Percentiles rank a stretch among this genome's conserved stretches.
Evolutionary conservation across 164 flowering plant genomes (phyloP).

Genomic region (Macadamia tetraphylla): DNA sequence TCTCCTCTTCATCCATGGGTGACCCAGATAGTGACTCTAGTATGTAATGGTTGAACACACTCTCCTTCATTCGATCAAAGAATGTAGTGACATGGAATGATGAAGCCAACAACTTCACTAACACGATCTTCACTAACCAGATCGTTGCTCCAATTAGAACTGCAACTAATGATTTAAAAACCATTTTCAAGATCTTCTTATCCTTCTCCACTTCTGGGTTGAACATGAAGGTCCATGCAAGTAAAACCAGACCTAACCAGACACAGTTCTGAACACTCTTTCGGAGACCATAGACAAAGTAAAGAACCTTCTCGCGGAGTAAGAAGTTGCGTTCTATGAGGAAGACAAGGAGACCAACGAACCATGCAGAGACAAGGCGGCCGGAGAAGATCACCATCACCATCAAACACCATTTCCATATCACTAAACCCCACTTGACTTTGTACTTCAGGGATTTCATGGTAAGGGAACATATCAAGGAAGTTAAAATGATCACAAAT

Average conservation of each 20-base stretch:
- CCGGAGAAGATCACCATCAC: slow-evolving; percentile 37
- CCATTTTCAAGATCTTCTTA: slow-evolving; percentile 15
- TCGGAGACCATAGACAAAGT: slow-evolving; percentile 45
- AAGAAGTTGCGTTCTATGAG: slow-evolving; percentile 43
- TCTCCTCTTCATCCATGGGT: slow-evolving; percentile 18
- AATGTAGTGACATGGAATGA: slow-evolving; percentile 42
- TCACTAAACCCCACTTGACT: slow-evolving; percentile 18
- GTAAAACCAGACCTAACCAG: slow-evolving; percentile 39
- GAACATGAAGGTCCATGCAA: slow-evolving; percentile 36
- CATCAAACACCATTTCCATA: slow-evolving; percentile 48
- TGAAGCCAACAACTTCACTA: slow-evolving; percentile 38
- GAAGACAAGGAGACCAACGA: slow-evolving; percentile 28
- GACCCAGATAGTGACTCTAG: slow-evolving; percentile 36
- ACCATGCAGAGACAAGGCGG: slow-evolving; percentile 35
- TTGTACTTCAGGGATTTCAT: slow-evolving; percentile 1
- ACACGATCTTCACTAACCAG: slow-evolving; percentile 30
- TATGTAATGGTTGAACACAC: slow-evolving; percentile 38
- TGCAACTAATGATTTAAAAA: slow-evolving; percentile 9
- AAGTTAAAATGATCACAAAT: slow-evolving; percentile 19
- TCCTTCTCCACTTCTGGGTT: slow-evolving; percentile 19
- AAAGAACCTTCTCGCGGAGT: slow-evolving; percentile 38
- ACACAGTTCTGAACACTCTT: slow-evolving; percentile 34
- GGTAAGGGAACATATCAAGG: slow-evolving; percentile 23
- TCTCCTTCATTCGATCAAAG: slow-evolving; percentile 47
- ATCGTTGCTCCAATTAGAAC: slow-evolving; percentile 15